Base-by-base conservation (phyloP, 306 rosid species). In the Corylus avellana region DNA sequence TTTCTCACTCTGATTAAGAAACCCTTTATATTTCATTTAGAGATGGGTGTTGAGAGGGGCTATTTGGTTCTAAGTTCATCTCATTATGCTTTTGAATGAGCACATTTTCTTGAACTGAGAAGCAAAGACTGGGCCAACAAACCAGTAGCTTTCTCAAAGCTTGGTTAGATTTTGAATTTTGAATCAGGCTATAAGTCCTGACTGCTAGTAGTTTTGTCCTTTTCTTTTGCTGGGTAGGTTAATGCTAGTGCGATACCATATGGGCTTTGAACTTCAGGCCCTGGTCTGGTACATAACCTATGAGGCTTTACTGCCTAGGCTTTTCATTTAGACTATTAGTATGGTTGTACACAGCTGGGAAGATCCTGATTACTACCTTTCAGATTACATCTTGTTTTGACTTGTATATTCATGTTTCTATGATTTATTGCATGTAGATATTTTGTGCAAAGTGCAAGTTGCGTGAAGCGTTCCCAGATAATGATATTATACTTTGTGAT, bases 381-480 rank as follows among this genome's bases (percentile, higher is more conserved):
- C 49, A 7, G 25, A 39, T 67, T 58, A 48, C 58, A 16, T 57
- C 32, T 50, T 37, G 71, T 76, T 51, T 46, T 74, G 62, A 75
- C 66, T 25, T 53, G 62, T 74, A 50, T 72, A 69, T 75, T 86
- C 39, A 78, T 62, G 54, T 73, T 73, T 83, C 67, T 74, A 17
- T 80, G 77, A 8, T 82, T 69, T 82, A 51, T 82, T 77, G 61
- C 77, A 10, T 78, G 72, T 82, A 93, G 98, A 91, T 87, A 81
- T 87, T 89, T 80, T 93, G 98, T 84, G 95, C 90, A 11, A 90
- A 88, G 84, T 93, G 98, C 89, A 91, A 91, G 85, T 78, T 78
- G 74, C 81, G 59, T 18, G 95, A 93, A 90, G 95, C 88, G 29
- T 84, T 81, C 80, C 92, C 87, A 1, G 93, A 91, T 73, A 89